Evolutionary conservation across 306 rosid species (phyloP), one percentile per base, ranked within the genome.

Genomic region (Luffa aegyptiaca): DNA sequence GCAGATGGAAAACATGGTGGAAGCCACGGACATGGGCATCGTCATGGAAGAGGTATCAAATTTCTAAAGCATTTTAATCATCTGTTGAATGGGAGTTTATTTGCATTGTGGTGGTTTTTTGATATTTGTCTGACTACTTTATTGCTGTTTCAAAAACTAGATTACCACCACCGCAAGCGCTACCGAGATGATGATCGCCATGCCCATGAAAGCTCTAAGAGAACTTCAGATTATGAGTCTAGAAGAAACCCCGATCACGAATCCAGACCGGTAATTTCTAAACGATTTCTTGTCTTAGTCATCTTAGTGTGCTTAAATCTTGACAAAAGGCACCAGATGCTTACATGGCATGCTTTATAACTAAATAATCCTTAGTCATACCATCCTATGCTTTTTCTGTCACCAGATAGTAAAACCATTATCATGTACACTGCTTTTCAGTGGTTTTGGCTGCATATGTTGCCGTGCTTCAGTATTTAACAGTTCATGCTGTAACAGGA

Each of bases 1-100:
- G 85, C 89, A 94, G 98, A 91, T 92, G 90, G 93, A 56, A 88
- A 97, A 86, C 97, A 88, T 49, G 94, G 97, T 77, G 92, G 98
- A 83, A 64, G 86, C 73, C 88, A 86, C 21, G 88, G 90, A 84
- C 87, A 92, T 11, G 96, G 96, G 42, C 77, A 87, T 83, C 93
- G 92, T 71, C 93, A 85, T 52, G 90, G 92, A 75, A 90, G 89
- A 94, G 98, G 98, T 94, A 90, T 70, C 35, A 51, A 83, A 77
- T 81, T 77, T 59, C 2, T 51, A 82, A 14, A 73, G 49, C 51
- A 52, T 72, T 58, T 78, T 48, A 77, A 46, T 48, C 57, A 36
- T 86, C 55, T 51, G 53, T 2, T 17, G 79, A 77, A 42, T 83
- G 33, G n/a, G 36, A 52, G 31, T 21, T 39, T 53, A 42, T 77